Conservation (phyloP, 2,329 filamentous ascomycete species). For the Blastomyces percursus region DNA sequence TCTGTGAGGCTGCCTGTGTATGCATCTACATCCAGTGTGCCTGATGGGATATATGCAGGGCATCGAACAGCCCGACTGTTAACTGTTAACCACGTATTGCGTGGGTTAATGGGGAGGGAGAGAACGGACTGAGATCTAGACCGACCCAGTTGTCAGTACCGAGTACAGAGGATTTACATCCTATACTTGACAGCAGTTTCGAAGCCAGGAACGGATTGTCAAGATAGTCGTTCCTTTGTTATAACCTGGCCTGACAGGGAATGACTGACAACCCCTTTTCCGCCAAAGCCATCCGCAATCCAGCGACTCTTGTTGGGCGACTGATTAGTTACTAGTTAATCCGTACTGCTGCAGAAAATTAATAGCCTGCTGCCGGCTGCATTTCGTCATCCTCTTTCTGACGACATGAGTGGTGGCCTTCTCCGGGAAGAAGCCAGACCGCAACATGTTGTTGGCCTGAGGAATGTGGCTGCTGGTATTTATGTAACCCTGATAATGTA, state of each 20-base stretch:
- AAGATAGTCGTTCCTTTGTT: no score
- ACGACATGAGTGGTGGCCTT: not conserved
- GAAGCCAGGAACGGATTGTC: not conserved
- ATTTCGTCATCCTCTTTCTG: not conserved
- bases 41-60: not conserved
- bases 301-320: not conserved
- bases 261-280: not conserved
- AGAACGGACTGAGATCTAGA: not conserved
- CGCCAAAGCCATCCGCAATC: not conserved
- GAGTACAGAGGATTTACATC: no score
- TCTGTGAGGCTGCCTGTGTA: not conserved
- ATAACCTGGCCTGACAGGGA: not conserved
- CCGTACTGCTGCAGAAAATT: conserved; percentile 1
- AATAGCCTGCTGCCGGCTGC: not conserved
- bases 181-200: not conserved
- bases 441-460: not conserved
- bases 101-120: not conserved
- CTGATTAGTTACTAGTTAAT: not conserved
- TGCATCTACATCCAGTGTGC: conserved; percentile 1
- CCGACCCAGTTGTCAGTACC: not conserved
- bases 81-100: not conserved
- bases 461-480: not conserved
- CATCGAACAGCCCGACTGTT: not conserved
- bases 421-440: not conserved
- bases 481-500: not conserved